A percentile compares a stretch with the other conserved stretches of the same genome.
Conservation (phyloP, 108 stramenopile genomes). For the Parietichytrium sp. region DNA sequence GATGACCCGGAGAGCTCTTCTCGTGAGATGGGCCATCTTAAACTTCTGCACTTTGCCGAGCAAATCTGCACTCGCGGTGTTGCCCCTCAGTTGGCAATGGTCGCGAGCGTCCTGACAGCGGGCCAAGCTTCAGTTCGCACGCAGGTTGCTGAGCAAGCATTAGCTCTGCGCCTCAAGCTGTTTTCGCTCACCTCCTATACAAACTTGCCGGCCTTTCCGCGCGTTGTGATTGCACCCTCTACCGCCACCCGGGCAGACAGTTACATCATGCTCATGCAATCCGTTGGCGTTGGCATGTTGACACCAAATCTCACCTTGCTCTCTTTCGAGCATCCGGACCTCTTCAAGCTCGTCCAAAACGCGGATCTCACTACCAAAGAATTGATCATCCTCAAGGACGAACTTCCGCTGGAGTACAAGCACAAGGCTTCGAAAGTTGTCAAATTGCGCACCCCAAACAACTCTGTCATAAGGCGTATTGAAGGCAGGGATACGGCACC, state of each 20-base stretch:
- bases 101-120: not conserved
- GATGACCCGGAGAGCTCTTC: slow-evolving; percentile 1
- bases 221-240: not conserved
- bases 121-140: not conserved
- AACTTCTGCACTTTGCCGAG: not conserved
- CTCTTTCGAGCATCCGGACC: not conserved
- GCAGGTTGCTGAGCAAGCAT: slow-evolving; percentile 24
- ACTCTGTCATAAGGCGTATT: no score
- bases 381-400: slow-evolving; percentile 6
- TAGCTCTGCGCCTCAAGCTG: no score
- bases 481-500: no score
- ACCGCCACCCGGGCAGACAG: not conserved
- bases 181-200: not conserved
- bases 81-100: not conserved
- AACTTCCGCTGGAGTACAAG: not conserved
- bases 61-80: not conserved
- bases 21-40: not conserved
- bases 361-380: not conserved
- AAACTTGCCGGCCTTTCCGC: not conserved
- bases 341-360: slow-evolving; percentile 14
- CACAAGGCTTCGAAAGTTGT: no score
- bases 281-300: slow-evolving; percentile 12
- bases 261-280: slow-evolving; percentile 32
- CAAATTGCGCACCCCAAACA: no score
- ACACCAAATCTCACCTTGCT: not conserved